Evolutionary conservation across 345 rosid species (phyloP).

Genomic region (Aegle marmelos): DNA sequence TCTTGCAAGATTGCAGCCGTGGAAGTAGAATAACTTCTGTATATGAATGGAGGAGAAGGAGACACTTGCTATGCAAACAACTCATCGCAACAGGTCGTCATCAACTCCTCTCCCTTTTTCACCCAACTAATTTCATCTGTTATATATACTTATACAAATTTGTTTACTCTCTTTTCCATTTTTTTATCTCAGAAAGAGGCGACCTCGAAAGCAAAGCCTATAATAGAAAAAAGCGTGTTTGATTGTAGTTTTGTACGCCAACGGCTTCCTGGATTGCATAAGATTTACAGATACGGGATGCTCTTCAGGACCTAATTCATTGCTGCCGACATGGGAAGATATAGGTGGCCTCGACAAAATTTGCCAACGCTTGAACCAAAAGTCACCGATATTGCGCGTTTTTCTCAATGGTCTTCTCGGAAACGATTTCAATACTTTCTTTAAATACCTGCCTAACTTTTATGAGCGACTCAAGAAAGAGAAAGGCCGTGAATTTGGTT

Average conservation of each 20-base stretch:
- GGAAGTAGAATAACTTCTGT: not conserved
- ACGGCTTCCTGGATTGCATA: slow-evolving; percentile 2
- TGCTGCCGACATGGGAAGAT: not conserved
- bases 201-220: not conserved
- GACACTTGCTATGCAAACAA: slow-evolving; percentile 19
- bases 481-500: not conserved
- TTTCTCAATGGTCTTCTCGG: slow-evolving; percentile 18
- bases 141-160: too few species aligned
- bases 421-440: slow-evolving; percentile 23
- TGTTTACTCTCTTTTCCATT: too few species aligned
- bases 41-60: slow-evolving; percentile 23
- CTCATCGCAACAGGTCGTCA: slow-evolving; percentile 12
- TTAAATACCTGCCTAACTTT: slow-evolving; percentile 17
- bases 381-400: not conserved
- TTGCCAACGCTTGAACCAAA: not conserved
- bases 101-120: not conserved
- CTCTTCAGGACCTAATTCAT: slow-evolving; percentile 6
- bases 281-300: slow-evolving; percentile 12
- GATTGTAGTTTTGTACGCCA: not conserved
- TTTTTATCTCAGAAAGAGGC: not conserved
- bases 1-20: not conserved
- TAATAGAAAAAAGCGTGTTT: not conserved
- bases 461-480: slow-evolving; percentile 9
- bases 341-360: not conserved
- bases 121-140: not conserved